These are phyloP conservation scores for Phytophthora multivora DNA, from an alignment of 352 stramenopile genomes.

Conservation along the genomic window DNA sequence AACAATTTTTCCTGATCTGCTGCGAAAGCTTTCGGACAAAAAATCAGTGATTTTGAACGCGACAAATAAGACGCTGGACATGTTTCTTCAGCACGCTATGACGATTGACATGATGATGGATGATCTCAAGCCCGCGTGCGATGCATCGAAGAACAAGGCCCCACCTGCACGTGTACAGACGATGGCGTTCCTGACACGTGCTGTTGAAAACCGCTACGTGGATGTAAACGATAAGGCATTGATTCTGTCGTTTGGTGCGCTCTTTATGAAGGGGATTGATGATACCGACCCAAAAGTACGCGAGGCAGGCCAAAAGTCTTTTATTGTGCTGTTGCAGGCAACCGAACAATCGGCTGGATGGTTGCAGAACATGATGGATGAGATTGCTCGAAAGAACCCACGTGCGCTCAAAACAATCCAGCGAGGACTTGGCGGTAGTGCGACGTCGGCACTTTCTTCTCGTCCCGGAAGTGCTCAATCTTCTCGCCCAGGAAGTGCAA, in stretches of 20 bases:
- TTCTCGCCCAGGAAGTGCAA: conserved; percentile 31
- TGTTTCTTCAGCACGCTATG: conserved; percentile 83
- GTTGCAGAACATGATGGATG: conserved; percentile 65
- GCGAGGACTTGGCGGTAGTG: conserved; percentile 40
- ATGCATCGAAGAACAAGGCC: conserved; percentile 84
- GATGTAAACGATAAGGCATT: conserved; percentile 65
- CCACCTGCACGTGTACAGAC: conserved; percentile 79
- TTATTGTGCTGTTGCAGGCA: conserved; percentile 62
- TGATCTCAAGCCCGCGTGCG: conserved; percentile 71
- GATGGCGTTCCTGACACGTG: conserved; percentile 69
- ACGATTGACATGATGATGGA: conserved; percentile 90
- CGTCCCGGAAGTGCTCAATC: conserved; percentile 37
- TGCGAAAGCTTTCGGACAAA: conserved; percentile 89
- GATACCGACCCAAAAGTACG: conserved; percentile 83
- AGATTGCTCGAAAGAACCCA: conserved; percentile 71
- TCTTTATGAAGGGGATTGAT: conserved; percentile 71
- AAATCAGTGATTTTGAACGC: conserved; percentile 83
- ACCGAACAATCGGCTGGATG: conserved; percentile 54
- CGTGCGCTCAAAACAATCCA: conserved; percentile 76
- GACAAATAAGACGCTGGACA: conserved; percentile 83
- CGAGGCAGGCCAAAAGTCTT: conserved; percentile 73
- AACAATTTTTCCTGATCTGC: conserved; percentile 76
- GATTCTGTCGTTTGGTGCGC: conserved; percentile 63
- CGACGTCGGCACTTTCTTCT: conserved; percentile 32
- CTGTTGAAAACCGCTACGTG: conserved; percentile 72